phyloP scores from a whole-genome alignment of 305 asterid genomes.

The Euphrasia arctica region DNA sequence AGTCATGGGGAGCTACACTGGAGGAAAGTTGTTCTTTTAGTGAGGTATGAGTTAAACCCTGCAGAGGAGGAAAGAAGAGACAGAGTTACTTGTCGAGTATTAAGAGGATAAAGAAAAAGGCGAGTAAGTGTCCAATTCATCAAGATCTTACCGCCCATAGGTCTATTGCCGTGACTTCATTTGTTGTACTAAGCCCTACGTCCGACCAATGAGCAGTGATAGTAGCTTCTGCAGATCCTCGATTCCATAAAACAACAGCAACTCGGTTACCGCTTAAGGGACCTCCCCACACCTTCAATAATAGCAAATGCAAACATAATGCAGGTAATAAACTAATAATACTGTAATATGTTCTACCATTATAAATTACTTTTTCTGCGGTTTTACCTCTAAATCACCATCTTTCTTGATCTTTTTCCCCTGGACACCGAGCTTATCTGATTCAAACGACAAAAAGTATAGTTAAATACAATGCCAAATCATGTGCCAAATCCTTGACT shows the following conservation, averaged over 20 bases:
- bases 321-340: not conserved
- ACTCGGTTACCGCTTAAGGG: constrained; percentile 54
- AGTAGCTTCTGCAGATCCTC: constrained; percentile 59
- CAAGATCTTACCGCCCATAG: constrained; percentile 61
- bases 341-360: not conserved
- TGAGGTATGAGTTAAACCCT: constrained; percentile 51
- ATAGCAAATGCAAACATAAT: not conserved
- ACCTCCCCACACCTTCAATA: constrained; percentile 84
- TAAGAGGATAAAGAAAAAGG: not conserved
- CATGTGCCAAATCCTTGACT: not conserved
- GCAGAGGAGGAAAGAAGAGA: constrained; percentile 22
- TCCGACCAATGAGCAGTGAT: constrained; percentile 78
- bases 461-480: not conserved
- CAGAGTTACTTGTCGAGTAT: not conserved
- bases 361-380: not conserved
- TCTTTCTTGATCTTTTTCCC: constrained; percentile 70
- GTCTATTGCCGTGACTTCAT: constrained; percentile 55
- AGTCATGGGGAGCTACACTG: constrained; percentile 55
- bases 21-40: constrained; percentile 57
- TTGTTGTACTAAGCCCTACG: constrained; percentile 51
- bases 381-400: constrained; percentile 67
- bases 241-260: constrained; percentile 75
- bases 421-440: constrained; percentile 85
- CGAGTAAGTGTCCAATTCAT: not conserved
- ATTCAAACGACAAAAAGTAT: constrained; percentile 17